phyloP scores from a whole-genome alignment of 495 filamentous ascomycete genomes.

The Eremomyces bilateralis region DNA sequence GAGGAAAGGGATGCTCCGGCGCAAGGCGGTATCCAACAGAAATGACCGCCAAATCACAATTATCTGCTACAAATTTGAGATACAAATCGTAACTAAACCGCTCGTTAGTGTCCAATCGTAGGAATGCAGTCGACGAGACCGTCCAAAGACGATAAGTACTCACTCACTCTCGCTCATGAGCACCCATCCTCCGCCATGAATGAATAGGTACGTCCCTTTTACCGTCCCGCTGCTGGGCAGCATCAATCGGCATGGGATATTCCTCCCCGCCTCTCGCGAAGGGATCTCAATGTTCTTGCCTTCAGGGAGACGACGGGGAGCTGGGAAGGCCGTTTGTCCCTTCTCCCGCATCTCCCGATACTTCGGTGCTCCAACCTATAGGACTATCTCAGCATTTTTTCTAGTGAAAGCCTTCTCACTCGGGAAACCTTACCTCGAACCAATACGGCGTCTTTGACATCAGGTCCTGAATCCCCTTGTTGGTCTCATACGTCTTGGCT shows the following conservation, averaged over 20 bases:
- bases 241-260: slow-evolving; percentile 28
- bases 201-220: slow-evolving; percentile 27
- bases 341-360: slow-evolving; percentile 25
- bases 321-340: slow-evolving; percentile 23
- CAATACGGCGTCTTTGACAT: slow-evolving; percentile 16
- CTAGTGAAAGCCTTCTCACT: background rate
- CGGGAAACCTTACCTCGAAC: slow-evolving; percentile 14
- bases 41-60: slow-evolving; percentile 22
- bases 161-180: slow-evolving; percentile 16
- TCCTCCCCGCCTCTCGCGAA: slow-evolving; percentile 25
- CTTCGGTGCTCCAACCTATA: slow-evolving; percentile 21
- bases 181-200: slow-evolving; percentile 33
- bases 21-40: slow-evolving; percentile 38
- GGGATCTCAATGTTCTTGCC: slow-evolving; percentile 24
- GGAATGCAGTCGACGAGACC: no score
- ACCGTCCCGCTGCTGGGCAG: slow-evolving; percentile 21
- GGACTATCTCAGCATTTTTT: background rate
- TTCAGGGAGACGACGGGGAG: slow-evolving; percentile 17
- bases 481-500: slow-evolving; percentile 14
- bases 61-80: slow-evolving; percentile 23
- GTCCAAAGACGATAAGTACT: no score
- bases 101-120: no score
- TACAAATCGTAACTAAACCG: slow-evolving; percentile 18
- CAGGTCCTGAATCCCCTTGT: slow-evolving; percentile 17
- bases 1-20: slow-evolving; percentile 34